These are phyloP conservation scores for Penicillium paxilli DNA, from an alignment of 495 filamentous ascomycete species.

Conservation along the genomic window DNA sequence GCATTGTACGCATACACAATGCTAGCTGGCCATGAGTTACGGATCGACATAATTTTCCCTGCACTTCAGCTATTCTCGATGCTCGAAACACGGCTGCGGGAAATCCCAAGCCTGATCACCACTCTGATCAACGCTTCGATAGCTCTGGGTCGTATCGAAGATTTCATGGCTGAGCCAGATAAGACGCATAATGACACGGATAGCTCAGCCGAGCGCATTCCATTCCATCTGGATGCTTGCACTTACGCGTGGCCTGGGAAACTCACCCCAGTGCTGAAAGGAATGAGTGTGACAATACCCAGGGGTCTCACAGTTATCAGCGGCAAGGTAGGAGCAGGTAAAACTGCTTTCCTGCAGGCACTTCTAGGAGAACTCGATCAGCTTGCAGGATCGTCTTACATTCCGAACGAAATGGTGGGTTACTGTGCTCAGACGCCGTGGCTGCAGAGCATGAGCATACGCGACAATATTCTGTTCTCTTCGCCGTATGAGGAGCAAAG, in stretches of 20 bases:
- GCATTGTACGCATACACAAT: conserved; percentile 78
- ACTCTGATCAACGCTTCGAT: conserved; percentile 72
- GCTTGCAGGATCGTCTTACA: conserved; percentile 53
- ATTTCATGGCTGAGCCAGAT: conserved; percentile 81
- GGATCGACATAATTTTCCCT: conserved; percentile 78
- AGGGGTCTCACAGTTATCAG: conserved; percentile 65
- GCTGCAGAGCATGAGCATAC: conserved; percentile 89
- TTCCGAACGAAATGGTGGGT: conserved; percentile 69
- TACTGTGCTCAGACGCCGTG: conserved; percentile 88
- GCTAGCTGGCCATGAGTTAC: conserved; percentile 60
- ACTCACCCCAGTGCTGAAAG: conserved; percentile 56
- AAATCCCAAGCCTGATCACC: conserved; percentile 69
- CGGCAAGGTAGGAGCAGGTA: conserved; percentile 78
- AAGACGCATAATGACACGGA: conserved; percentile 52
- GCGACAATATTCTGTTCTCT: conserved; percentile 81
- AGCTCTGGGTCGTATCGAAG: conserved; percentile 74
- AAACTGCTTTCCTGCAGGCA: conserved; percentile 77
- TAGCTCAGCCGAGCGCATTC: conserved; percentile 22
- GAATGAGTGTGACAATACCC: conserved; percentile 61
- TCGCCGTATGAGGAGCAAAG: conserved; percentile 64
- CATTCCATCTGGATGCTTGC: conserved; percentile 57
- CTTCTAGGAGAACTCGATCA: conserved; percentile 78
- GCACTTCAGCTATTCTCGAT: conserved; percentile 75
- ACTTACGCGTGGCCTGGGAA: conserved; percentile 79
- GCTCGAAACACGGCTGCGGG: conserved; percentile 67